A percentile compares a stretch with the other conserved stretches of the same genome.
phyloP scores from a whole-genome alignment of 768 basidiomycete species.

The Boletus fagicola region DNA sequence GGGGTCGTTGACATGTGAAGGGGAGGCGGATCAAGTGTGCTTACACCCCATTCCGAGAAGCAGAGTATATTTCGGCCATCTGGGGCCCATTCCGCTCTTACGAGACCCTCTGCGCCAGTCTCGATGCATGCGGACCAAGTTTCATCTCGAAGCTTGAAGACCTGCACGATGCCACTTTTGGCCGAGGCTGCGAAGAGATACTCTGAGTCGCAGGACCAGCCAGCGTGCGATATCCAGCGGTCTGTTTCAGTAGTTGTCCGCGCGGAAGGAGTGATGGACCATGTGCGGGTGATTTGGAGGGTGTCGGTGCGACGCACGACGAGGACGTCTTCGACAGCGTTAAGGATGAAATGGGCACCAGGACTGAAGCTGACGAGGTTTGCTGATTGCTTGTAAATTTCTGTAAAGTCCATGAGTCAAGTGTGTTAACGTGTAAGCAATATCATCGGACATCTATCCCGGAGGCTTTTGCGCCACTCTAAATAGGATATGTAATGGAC shows the following conservation, averaged over 20 bases:
- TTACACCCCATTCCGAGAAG: slow-evolving; percentile 92
- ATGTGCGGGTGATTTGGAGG: slow-evolving; percentile 79
- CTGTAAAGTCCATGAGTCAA: slow-evolving; percentile 75
- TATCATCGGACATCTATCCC: too few relatives aligned
- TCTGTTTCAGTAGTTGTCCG: slow-evolving; percentile 36
- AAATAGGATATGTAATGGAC: too few relatives aligned
- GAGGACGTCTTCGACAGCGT: slow-evolving; percentile 72
- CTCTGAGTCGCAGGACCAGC: slow-evolving; percentile 88
- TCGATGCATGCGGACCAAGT: slow-evolving; percentile 76
- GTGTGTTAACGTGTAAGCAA: not conserved
- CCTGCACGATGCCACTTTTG: slow-evolving; percentile 66
- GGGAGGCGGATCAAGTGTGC: slow-evolving; percentile 33
- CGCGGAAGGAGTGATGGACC: slow-evolving; percentile 61
- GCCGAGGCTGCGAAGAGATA: slow-evolving; percentile 79
- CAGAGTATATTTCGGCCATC: slow-evolving; percentile 81
- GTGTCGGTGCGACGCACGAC: slow-evolving; percentile 83
- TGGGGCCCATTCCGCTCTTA: slow-evolving; percentile 88
- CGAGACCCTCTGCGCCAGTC: slow-evolving; percentile 78
- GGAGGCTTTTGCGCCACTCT: too few relatives aligned
- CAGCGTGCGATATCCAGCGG: slow-evolving; percentile 65
- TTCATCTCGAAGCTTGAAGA: slow-evolving; percentile 79
- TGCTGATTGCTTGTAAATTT: slow-evolving; percentile 73
- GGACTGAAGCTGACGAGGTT: slow-evolving; percentile 81
- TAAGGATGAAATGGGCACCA: slow-evolving; percentile 83
- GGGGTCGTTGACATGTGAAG: slow-evolving; percentile 1